Base-by-base conservation (phyloP, 768 basidiomycete genomes). In the Mycena vitilis region DNA sequence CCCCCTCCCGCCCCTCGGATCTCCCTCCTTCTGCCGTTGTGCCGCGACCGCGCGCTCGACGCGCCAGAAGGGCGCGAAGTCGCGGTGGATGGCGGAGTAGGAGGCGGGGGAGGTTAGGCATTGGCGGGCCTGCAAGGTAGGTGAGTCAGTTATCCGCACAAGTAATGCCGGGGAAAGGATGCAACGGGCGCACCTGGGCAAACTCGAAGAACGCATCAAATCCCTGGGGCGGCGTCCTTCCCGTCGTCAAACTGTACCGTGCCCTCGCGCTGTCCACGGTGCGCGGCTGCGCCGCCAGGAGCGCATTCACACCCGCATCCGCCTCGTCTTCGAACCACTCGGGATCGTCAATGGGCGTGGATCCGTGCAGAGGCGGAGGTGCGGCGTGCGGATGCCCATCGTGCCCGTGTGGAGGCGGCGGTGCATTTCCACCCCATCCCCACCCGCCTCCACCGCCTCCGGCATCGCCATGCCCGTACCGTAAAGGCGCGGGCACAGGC, bases 61-160 rank as follows among this genome's bases (percentile, higher is more conserved):
- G 1, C 22, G 22, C 69, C 64, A 68, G 38, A 71, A 71, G 56
- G 66, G 66, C 36, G 63, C 63, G 51, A 71, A 71, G n/a, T 71
- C 70, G 2, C 38, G 49, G 20, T 30, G 16, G 18, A 68, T 53
- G 47, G 54, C 59, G 13, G 4, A 42, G 47, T 71, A 71, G 30
- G 30, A 30, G 30, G 30, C 2, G 30, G 30, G 30, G 30, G 30
- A 30, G 30, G 30, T 30, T 2, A 30, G 30, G 30, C 30, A 30
- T 30, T 30, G 30, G 3, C 53, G 25, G 62, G 45, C 65, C 66
- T 1, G 65, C 63, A 2, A 65, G 55, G 22, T 66, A 68, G 5
- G 20, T 18, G 3, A n/a, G n/a, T n/a, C n/a, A n/a, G n/a, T n/a
- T n/a, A n/a, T n/a, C n/a, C n/a, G n/a, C n/a, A n/a, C n/a, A n/a